Evolutionary conservation across 116 monocot species (phyloP), one percentile per base, ranked within the genome.

Genomic region (Zostera marina): DNA sequence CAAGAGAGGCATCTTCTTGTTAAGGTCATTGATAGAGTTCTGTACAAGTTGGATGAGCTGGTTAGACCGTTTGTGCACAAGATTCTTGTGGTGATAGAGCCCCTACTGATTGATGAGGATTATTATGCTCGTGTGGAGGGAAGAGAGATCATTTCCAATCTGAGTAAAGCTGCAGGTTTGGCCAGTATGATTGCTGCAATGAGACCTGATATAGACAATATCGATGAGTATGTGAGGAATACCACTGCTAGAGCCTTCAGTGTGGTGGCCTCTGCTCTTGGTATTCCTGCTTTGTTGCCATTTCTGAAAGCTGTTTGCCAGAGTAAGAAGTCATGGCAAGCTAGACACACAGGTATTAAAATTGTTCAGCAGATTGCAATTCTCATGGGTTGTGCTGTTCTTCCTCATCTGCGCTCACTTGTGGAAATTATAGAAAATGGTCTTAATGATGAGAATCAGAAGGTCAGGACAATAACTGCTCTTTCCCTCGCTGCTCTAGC

Each of bases 281-380:
- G 91, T 24, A 91, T 91, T 54, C 85, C 91, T 60, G 85, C 91
- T 23, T 79, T 91, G 4, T 69, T 91, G 42, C 91, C 91, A 10
- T 91, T 91, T 40, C 45, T 91, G 56, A 91, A 91, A 60, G 91
- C 91, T 70, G 91, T 91, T 63, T 91, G 85, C 69, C 91, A 91
- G 68, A 91, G 91, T 73, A 91, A 91, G 76, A 91, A 91, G 69
- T 85, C 85, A 0, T 91, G 91, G 91, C 91, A 91, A 64, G 91
- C 91, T 22, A 63, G 91, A 53, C 91, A 91, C 41, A 91, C 91
- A 42, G 91, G 91, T 65, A 91, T 85, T 9, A 91, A 91, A 65
- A 91, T 85, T 61, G 76, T 79, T 42, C 91, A 91, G 58, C 91
- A 85, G 66, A 91, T 91, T 66, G 91, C 91, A 16, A 91, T 91